Evolutionary conservation across 129 eudicot genomes (phyloP).

Genomic region (Tanacetum coccineum): DNA sequence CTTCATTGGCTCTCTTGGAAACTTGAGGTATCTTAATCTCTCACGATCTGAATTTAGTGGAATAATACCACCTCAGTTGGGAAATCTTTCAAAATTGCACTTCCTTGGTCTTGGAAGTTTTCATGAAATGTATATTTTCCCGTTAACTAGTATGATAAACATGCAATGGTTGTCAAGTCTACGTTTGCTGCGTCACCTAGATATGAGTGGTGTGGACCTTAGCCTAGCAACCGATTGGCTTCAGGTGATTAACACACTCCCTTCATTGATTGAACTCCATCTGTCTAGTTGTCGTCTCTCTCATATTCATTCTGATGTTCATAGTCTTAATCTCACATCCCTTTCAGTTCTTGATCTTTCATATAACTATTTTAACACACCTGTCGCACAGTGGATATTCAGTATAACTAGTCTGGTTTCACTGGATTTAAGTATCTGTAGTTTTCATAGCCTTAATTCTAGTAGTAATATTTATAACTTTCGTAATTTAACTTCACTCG

Average conservation of each 20-base stretch:
- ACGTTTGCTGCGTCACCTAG: slow-evolving; percentile 23
- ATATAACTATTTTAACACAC: too few species aligned
- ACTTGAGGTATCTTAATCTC: slow-evolving; percentile 25
- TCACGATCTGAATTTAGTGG: slow-evolving; percentile 15
- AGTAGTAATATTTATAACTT: background rate
- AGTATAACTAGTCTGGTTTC: slow-evolving; percentile 18
- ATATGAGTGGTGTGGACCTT: slow-evolving; percentile 30
- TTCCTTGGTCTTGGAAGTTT: slow-evolving; percentile 17
- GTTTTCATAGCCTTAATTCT: background rate
- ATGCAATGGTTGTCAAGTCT: slow-evolving; percentile 36
- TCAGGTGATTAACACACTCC: too few species aligned
- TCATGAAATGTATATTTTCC: background rate
- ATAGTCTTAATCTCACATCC: too few species aligned
- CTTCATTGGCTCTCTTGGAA: slow-evolving; percentile 22
- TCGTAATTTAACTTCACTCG: slow-evolving; percentile 21
- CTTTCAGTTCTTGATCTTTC: too few species aligned
- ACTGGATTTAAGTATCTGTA: background rate
- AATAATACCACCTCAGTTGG: slow-evolving; percentile 32
- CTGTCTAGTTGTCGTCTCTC: too few species aligned
- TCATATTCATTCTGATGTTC: too few species aligned
- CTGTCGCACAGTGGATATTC: too few species aligned
- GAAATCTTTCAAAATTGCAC: slow-evolving; percentile 35
- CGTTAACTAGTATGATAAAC: too few species aligned
- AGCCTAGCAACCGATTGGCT: slow-evolving; percentile 19
- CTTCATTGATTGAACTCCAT: too few species aligned